These are phyloP conservation scores for Hymenoscyphus salicellus DNA, from an alignment of 2,329 filamentous ascomycete genomes.

Conservation along the genomic window DNA sequence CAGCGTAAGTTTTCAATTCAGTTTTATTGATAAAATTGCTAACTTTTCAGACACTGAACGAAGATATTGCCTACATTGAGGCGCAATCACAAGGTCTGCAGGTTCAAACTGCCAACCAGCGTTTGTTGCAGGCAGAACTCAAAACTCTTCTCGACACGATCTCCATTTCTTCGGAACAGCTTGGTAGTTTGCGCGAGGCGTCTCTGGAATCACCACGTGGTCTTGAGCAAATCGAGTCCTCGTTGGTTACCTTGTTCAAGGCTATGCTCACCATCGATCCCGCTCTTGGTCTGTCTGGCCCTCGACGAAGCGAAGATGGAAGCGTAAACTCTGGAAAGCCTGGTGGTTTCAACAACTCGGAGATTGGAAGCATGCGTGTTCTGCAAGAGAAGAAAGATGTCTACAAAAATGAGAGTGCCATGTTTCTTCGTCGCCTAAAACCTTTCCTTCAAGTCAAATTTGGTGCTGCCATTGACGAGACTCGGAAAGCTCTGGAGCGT, in stretches of 20 bases:
- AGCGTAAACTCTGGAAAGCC: conserved; percentile 36
- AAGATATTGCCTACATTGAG: conserved; percentile 96
- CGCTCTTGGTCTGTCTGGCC: conserved; percentile 53
- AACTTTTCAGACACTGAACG: conserved; percentile 71
- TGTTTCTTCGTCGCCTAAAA: conserved; percentile 75
- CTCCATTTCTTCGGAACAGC: conserved; percentile 73
- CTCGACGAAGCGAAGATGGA: conserved; percentile 41
- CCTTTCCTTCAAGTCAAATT: conserved; percentile 82
- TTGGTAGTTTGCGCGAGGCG: conserved; percentile 70
- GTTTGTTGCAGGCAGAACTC: conserved; percentile 81
- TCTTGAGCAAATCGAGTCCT: conserved; percentile 72
- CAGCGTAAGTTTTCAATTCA: conserved; percentile 57
- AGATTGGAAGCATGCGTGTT: conserved; percentile 79
- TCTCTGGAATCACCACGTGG: conserved; percentile 70
- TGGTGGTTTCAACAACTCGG: conserved; percentile 47
- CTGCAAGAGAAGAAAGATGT: conserved; percentile 92
- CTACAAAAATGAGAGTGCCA: conserved; percentile 71
- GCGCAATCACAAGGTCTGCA: conserved; percentile 95
- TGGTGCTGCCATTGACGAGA: conserved; percentile 68
- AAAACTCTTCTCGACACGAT: conserved; percentile 87
- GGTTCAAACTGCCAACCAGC: conserved; percentile 95
- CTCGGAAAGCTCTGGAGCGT: conserved; percentile 56
- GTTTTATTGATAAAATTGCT: conserved; percentile 15
- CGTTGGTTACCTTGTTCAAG: conserved; percentile 80
- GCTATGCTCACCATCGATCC: conserved; percentile 94